Evolutionary conservation across 352 stramenopile genomes (phyloP).

Genomic region (Pythium rishiriense): DNA sequence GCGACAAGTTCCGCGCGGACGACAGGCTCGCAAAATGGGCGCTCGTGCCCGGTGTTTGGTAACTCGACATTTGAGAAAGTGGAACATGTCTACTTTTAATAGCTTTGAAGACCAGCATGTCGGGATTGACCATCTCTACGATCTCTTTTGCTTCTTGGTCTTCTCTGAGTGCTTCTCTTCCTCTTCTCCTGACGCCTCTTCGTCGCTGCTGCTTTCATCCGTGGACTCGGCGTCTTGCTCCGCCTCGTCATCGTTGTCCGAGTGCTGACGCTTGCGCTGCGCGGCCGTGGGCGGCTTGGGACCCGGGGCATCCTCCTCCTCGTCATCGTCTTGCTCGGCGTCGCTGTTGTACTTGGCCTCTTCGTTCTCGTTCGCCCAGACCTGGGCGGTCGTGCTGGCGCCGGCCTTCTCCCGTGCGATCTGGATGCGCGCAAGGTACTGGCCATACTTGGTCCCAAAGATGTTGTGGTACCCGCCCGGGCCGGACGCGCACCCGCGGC

Average conservation of each 20-base stretch:
- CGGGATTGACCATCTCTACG: constrained; percentile 1
- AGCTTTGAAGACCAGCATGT: no score
- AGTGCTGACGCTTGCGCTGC: constrained; percentile 30
- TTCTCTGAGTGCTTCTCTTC: constrained; percentile 27
- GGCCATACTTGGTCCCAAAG: constrained; percentile 99
- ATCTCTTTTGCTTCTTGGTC: constrained; percentile 31
- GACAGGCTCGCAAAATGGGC: constrained; percentile 22
- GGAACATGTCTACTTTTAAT: no score
- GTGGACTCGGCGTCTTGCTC: constrained; percentile 16
- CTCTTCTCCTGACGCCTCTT: constrained; percentile 12
- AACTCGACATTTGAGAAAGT: neutral
- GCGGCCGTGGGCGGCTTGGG: constrained; percentile 23
- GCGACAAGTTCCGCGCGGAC: constrained; percentile 53
- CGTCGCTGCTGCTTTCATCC: constrained; percentile 21
- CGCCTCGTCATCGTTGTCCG: constrained; percentile 1
- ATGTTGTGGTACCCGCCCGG: constrained; percentile 95
- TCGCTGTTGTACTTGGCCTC: constrained; percentile 54
- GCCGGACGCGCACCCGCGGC: constrained; percentile 94
- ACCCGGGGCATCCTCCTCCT: constrained; percentile 34
- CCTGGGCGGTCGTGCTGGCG: constrained; percentile 11
- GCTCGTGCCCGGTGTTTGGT: constrained; percentile 35
- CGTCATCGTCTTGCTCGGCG: constrained; percentile 46
- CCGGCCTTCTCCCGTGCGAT: constrained; percentile 86
- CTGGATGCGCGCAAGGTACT: constrained; percentile 97
- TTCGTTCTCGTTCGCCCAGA: constrained; percentile 71